Evolutionary conservation across 2,329 filamentous ascomycete species (phyloP).

Genomic region (Boeremia exigua): DNA sequence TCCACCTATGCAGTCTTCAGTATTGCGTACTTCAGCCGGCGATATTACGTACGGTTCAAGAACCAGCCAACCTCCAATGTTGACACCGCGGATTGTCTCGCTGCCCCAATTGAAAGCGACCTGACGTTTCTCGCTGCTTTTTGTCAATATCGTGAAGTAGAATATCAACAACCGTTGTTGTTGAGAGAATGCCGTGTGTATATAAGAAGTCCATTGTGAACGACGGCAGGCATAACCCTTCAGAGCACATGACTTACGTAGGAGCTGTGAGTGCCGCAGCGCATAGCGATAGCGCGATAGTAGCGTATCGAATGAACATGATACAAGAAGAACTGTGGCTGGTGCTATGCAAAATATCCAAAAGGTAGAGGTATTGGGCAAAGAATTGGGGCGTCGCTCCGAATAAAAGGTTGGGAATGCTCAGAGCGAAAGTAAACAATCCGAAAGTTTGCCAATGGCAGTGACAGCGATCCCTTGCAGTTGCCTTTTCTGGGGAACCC

Average conservation of each 20-base stretch:
- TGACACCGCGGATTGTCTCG: slow-evolving; percentile 59
- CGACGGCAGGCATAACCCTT: background rate
- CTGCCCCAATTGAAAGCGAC: slow-evolving; percentile 57
- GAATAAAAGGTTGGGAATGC: slow-evolving; percentile 6
- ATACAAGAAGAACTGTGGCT: slow-evolving; percentile 20
- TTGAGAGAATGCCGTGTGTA: background rate
- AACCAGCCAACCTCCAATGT: slow-evolving; percentile 59
- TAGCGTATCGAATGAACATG: slow-evolving; percentile 35
- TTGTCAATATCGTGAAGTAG: slow-evolving; percentile 19
- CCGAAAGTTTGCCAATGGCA: background rate
- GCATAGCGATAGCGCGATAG: slow-evolving; percentile 33
- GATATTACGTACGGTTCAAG: slow-evolving; percentile 50
- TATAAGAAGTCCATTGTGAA: background rate
- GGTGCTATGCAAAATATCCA: slow-evolving; percentile 11
- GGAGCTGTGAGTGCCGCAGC: slow-evolving; percentile 36
- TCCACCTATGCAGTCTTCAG: slow-evolving; percentile 50
- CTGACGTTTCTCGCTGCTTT: slow-evolving; percentile 37
- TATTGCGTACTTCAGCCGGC: background rate
- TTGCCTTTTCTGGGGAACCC: slow-evolving; percentile 1
- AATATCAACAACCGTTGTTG: background rate
- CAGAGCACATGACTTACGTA: slow-evolving; percentile 32
- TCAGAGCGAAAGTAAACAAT: slow-evolving; percentile 2
- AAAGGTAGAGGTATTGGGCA: slow-evolving; percentile 1
- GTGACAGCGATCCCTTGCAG: slow-evolving; percentile 7
- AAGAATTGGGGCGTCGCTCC: slow-evolving; percentile 12